Base-by-base conservation (phyloP, 495 filamentous ascomycete species). In the Podospora sp. region DNA sequence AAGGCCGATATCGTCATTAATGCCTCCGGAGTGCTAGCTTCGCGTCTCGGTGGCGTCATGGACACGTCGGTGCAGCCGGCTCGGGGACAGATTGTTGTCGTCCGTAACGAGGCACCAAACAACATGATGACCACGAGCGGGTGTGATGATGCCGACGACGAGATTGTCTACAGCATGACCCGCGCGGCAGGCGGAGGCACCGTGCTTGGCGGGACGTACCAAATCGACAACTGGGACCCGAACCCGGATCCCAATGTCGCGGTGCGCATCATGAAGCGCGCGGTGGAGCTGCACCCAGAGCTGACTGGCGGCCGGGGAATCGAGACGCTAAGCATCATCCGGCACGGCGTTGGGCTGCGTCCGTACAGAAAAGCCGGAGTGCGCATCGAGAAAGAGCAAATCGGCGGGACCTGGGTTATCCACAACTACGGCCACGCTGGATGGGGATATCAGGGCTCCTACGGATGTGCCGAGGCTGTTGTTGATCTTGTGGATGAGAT, bases 401-500 rank as follows among this genome's bases (percentile, higher is more conserved):
- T 93, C 26, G 89, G 84, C n/a, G 83, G 72, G 27, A 82, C 86
- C 0, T 87, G 85, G 79, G 87, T 97, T 11, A 92, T 99, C 67
- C 95, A 99, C 75, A 94, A 97, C 70, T 99, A 99, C 75, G 96
- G 96, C 11, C 94, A 97, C 81, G 93, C 91, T 0, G 95, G 95
- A 0, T 97, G 93, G 82, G 95, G 89, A 63, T 93, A 97, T 73
- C 95, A 99, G 76, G 86, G 88, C 25, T 91, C 88, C 20, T 99
- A 91, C 77, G 95, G 95, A 1, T 93, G 91, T 79, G 88, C 93
- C 0, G 79, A 88, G 69, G 82, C 84, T 56, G 90, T 88, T 0
- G 85, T 90, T 26, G 83, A 83, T 70, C 76, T 97, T 75, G 91
- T 96, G 20, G 85, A 90, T 50, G 88, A 91, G 71, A 67, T 80